phyloP scores from a whole-genome alignment of 2,329 filamentous ascomycete species.

The Neoascochyta sp. region DNA sequence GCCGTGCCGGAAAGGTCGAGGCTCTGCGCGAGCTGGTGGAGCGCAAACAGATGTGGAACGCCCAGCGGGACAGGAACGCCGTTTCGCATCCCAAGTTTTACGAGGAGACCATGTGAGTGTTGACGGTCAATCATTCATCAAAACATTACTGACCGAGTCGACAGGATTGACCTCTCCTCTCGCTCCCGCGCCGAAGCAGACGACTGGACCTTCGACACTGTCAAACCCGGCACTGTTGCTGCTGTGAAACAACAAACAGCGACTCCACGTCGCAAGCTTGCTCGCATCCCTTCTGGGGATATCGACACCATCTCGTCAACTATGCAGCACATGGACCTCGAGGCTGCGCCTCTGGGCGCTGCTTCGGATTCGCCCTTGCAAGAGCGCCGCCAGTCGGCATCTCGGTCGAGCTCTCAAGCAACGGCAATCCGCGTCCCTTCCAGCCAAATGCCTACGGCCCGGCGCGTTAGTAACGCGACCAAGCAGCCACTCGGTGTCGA shows the following conservation, averaged over 20 bases:
- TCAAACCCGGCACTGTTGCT: conserved; percentile 66
- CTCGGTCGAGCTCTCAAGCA: conserved; percentile 38
- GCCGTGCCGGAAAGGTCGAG: conserved; percentile 81
- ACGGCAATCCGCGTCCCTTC: conserved; percentile 39
- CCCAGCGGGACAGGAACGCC: conserved; percentile 56
- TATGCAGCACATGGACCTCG: conserved; percentile 44
- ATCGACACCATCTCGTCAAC: conserved; percentile 31
- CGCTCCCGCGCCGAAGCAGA: conserved; percentile 62
- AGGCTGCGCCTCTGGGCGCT: conserved; percentile 42
- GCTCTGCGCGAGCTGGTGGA: conserved; percentile 81
- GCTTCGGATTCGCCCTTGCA: conserved; percentile 36
- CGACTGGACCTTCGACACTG: conserved; percentile 93
- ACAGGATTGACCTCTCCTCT: conserved; percentile 63
- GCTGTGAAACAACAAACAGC: conserved; percentile 46
- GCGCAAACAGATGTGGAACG: conserved; percentile 78
- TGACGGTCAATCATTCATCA: no score
- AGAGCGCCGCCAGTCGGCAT: conserved; percentile 26
- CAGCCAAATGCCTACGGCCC: conserved; percentile 42
- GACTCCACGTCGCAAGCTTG: conserved; percentile 48
- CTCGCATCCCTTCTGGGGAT: conserved; percentile 43
- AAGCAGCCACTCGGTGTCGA: conserved; percentile 84
- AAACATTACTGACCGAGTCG: no score
- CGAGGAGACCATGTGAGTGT: conserved; percentile 74
- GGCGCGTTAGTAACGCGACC: conserved; percentile 40
- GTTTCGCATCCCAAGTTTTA: conserved; percentile 74